A percentile compares a stretch with the other conserved stretches of the same genome.
Evolutionary conservation across 768 basidiomycete species (phyloP).

Genomic region (Chalciporus piperatus): DNA sequence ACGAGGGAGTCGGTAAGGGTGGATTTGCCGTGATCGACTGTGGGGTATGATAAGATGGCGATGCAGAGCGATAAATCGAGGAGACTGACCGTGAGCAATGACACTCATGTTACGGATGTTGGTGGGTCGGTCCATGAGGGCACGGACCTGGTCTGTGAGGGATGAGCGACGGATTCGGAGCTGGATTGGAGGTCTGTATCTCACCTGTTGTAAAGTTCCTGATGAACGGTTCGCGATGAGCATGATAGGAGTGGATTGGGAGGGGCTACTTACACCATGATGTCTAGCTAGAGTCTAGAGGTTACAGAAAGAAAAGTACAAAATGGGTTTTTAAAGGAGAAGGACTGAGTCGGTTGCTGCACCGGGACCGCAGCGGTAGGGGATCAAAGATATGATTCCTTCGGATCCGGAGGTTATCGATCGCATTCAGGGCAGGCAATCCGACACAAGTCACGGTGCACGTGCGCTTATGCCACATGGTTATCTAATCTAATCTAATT

Average conservation of each 20-base stretch:
- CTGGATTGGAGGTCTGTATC: slow-evolving; percentile 26
- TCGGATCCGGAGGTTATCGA: slow-evolving; percentile 42
- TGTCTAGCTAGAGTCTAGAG: too few species aligned
- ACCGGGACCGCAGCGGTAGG: slow-evolving; percentile 25
- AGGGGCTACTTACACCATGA: slow-evolving; percentile 73
- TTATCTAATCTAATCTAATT: slow-evolving; percentile 19
- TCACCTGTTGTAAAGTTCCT: slow-evolving; percentile 89
- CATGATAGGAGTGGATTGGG: slow-evolving; percentile 6
- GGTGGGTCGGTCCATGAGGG: slow-evolving; percentile 84
- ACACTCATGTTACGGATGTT: slow-evolving; percentile 97
- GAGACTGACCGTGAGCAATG: slow-evolving; percentile 77
- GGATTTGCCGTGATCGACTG: slow-evolving; percentile 99
- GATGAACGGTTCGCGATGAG: slow-evolving; percentile 34
- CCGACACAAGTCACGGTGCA: too few species aligned
- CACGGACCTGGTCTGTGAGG: slow-evolving; percentile 75
- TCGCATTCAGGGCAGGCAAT: slow-evolving; percentile 43
- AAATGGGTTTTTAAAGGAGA: slow-evolving; percentile 8
- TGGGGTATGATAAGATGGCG: slow-evolving; percentile 17
- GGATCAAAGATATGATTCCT: slow-evolving; percentile 15
- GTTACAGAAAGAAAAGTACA: slow-evolving; percentile 34
- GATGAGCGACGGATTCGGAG: slow-evolving; percentile 3
- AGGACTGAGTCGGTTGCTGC: slow-evolving; percentile 20
- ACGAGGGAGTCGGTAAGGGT: slow-evolving; percentile 98
- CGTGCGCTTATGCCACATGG: slow-evolving; percentile 8
- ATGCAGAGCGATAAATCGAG: slow-evolving; percentile 8